These are phyloP conservation scores for Leishmania guyanensis DNA, from an alignment of 208 protist genomes.

Conservation along the genomic window DNA sequence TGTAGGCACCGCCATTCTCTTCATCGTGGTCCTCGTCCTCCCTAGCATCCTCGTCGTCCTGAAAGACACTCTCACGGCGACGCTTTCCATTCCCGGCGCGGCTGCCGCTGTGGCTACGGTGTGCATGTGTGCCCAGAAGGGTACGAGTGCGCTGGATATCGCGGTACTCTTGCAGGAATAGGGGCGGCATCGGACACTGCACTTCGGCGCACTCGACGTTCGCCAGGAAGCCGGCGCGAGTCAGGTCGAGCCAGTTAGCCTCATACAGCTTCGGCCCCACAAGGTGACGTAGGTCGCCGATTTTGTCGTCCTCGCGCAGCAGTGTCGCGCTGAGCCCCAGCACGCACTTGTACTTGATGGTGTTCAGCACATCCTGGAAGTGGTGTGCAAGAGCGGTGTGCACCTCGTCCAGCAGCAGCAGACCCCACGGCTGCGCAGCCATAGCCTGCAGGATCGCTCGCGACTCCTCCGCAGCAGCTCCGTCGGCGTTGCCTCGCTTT, in stretches of 20 bases:
- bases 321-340: constrained; percentile 98
- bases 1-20: background rate
- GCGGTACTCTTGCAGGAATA: constrained; percentile 71
- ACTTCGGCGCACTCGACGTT: constrained; percentile 98
- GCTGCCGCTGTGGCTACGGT: background rate
- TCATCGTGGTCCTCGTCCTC: constrained; percentile 10
- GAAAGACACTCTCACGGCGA: constrained; percentile 3
- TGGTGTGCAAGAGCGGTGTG: constrained; percentile 97
- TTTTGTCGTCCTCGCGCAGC: constrained; percentile 98
- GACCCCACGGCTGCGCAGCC: constrained; percentile 93
- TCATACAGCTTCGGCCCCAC: constrained; percentile 99
- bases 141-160: constrained; percentile 22
- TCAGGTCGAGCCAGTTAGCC: constrained; percentile 99
- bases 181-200: constrained; percentile 95
- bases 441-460: constrained; percentile 74
- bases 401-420: constrained; percentile 99
- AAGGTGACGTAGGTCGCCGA: constrained; percentile 97
- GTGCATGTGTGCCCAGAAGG: constrained; percentile 10
- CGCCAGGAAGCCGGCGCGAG: constrained; percentile 95
- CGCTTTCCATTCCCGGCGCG: background rate
- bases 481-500: constrained; percentile 52
- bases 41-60: background rate
- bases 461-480: constrained; percentile 49
- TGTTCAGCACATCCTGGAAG: constrained; percentile 96
- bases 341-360: constrained; percentile 96